A percentile compares a stretch with the other conserved stretches of the same genome.
Conservation (phyloP, 352 stramenopile genomes). For the Phytophthora parvispora region DNA sequence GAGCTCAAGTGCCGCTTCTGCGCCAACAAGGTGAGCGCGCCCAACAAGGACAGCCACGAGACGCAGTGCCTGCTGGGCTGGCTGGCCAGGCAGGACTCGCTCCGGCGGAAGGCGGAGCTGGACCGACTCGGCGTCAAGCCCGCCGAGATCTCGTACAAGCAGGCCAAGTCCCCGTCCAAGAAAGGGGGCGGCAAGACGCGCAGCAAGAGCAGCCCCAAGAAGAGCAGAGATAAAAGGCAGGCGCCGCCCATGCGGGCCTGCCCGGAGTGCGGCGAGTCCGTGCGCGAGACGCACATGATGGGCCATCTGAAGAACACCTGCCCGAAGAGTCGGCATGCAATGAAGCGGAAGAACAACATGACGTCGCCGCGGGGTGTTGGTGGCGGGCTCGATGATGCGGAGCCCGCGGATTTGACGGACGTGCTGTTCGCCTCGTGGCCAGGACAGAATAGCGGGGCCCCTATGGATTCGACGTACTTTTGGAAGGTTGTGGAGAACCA, state of each 20-base stretch:
- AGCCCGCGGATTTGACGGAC: slow-evolving; percentile 61
- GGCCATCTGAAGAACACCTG: slow-evolving; percentile 75
- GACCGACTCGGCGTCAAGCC: slow-evolving; percentile 43
- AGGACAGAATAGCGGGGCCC: slow-evolving; percentile 68
- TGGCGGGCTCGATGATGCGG: slow-evolving; percentile 38
- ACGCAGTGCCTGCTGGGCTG: slow-evolving; percentile 69
- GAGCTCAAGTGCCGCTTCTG: slow-evolving; percentile 73
- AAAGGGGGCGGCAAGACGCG: slow-evolving; percentile 28
- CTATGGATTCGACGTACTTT: slow-evolving; percentile 83
- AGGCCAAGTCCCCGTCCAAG: slow-evolving; percentile 41
- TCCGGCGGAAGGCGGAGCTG: slow-evolving; percentile 50
- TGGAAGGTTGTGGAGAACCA: slow-evolving; percentile 78
- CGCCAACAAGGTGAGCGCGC: slow-evolving; percentile 47
- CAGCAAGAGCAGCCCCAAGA: slow-evolving; percentile 23
- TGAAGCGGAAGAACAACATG: slow-evolving; percentile 52
- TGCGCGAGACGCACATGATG: slow-evolving; percentile 78
- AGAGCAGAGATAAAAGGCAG: slow-evolving; percentile 47
- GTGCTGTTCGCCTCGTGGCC: slow-evolving; percentile 89
- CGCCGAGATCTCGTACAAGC: slow-evolving; percentile 51
- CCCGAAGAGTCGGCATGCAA: slow-evolving; percentile 36
- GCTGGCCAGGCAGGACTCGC: slow-evolving; percentile 58
- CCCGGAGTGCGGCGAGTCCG: slow-evolving; percentile 69
- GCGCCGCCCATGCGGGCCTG: slow-evolving; percentile 52
- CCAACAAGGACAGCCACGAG: slow-evolving; percentile 62
- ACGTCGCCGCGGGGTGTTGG: slow-evolving; percentile 20